Evolutionary conservation across 2,329 filamentous ascomycete species (phyloP), one percentile per base, ranked within the genome.

Genomic region (Mycosphaerelloides madeirae): DNA sequence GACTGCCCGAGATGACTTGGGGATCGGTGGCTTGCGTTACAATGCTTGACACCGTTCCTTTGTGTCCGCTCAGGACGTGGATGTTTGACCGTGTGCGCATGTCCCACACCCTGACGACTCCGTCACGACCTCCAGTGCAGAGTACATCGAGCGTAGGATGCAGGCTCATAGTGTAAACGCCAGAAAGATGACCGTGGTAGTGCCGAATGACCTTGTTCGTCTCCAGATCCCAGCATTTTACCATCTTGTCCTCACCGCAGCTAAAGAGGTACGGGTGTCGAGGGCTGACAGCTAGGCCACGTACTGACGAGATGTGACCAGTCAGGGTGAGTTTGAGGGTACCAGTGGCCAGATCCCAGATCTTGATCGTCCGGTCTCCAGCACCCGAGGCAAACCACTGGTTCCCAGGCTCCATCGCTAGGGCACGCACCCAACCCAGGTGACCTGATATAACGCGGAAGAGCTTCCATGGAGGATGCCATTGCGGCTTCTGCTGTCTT

Each of bases 191-290:
- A 14, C 94, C 94, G 65, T 98, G 93, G 66, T 97, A 98, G 65
- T 98, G 93, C 31, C 91, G 81, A 62, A 97, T 96, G 48, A 98
- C 93, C 68, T 96, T 96, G 73, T 98, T 98, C n/a, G 91, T 96
- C 68, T 98, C 93, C 54, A 98, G 72, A 71, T 98, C 93, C 93
- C 93, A 98, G 71, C 93, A 98, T 70, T 98, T 98, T 51, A 98
- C 93, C 90, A 96, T 96, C 74, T 98, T 98, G 67, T 98, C 93
- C 68, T 98, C 93, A 46, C 88, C 94, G 62, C 93, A 98, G 9
- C 89, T 95, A 68, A 98, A 98, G 8, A 98, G 78, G 63, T 98
- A 98, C 0, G 93, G 94, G 69, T 98, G 93, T 36, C 93, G 77
- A 13, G 90, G 87, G 15, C 88, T 95, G 6, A 98, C 87, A 0